These are phyloP conservation scores for Rhynchosporium agropyri DNA, from an alignment of 2,329 filamentous ascomycete species.

Conservation along the genomic window DNA sequence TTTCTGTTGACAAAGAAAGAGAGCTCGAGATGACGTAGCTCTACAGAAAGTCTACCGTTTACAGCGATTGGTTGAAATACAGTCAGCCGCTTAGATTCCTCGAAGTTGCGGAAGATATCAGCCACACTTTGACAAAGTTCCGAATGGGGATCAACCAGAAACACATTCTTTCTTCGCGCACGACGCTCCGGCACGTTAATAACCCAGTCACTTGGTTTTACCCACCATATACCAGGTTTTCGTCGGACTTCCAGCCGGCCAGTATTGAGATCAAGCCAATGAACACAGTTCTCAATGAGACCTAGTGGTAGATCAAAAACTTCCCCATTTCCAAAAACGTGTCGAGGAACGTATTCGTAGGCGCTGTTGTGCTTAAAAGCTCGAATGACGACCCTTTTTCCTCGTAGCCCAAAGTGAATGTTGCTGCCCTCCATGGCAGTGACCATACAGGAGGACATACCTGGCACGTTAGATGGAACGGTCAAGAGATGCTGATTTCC, in stretches of 20 bases:
- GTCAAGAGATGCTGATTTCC: conserved; percentile 53
- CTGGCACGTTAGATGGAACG: conserved; percentile 52
- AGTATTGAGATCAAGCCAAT: conserved; percentile 58
- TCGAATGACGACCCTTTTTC: conserved; percentile 48
- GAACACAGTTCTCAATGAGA: conserved; percentile 55
- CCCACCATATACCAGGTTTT: conserved; percentile 46
- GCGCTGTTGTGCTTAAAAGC: conserved; percentile 40
- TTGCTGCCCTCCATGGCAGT: conserved; percentile 44
- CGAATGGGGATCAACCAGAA: conserved; percentile 54
- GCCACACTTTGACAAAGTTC: conserved; percentile 46
- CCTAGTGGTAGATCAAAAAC: conserved; percentile 53
- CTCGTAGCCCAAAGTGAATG: conserved; percentile 57
- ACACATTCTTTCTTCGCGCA: conserved; percentile 36
- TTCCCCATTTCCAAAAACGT: conserved; percentile 36
- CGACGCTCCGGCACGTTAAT: conserved; percentile 41
- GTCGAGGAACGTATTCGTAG: conserved; percentile 44
- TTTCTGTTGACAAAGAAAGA: conserved; percentile 53
- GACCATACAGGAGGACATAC: conserved; percentile 56
- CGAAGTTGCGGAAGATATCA: conserved; percentile 54
- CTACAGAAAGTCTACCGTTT: conserved; percentile 45
- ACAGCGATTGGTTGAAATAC: conserved; percentile 48
- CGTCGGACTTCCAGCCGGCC: conserved; percentile 55
- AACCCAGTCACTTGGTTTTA: conserved; percentile 45
- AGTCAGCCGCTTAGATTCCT: conserved; percentile 47
- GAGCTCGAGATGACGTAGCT: conserved; percentile 56